phyloP scores from a whole-genome alignment of 1,139 yeast species.

The Lodderomyces margitis region DNA sequence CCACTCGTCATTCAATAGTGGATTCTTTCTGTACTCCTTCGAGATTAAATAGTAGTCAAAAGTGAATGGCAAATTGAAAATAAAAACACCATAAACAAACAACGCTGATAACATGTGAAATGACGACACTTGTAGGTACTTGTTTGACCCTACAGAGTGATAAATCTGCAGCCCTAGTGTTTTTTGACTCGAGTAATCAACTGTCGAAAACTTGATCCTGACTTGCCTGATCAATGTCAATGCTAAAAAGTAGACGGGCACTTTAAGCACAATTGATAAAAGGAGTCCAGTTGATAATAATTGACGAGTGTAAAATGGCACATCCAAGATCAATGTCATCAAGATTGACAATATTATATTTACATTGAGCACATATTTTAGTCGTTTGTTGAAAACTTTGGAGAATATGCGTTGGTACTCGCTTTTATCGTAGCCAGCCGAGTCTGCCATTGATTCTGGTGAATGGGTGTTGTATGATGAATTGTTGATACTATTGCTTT shows the following conservation, averaged over 20 bases:
- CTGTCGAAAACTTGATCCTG: constrained; percentile 51
- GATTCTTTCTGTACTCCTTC: constrained; percentile 50
- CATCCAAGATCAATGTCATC: constrained; percentile 23
- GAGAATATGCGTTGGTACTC: constrained; percentile 28
- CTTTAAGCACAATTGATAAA: constrained; percentile 24
- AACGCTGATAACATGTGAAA: constrained; percentile 42
- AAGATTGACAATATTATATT: constrained; percentile 26
- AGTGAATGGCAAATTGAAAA: constrained; percentile 28
- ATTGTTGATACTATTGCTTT: neutral
- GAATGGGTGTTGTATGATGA: neutral
- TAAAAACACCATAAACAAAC: constrained; percentile 27
- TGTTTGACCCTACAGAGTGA: constrained; percentile 44
- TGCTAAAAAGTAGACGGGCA: constrained; percentile 32
- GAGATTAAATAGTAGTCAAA: constrained; percentile 36
- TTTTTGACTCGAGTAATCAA: constrained; percentile 49
- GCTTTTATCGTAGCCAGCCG: constrained; percentile 12
- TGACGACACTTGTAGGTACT: constrained; percentile 32
- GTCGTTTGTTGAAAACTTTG: constrained; percentile 34
- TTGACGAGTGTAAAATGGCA: constrained; percentile 24
- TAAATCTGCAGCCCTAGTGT: constrained; percentile 49
- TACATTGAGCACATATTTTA: constrained; percentile 36
- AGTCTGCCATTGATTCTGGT: constrained; percentile 2
- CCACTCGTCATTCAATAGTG: constrained; percentile 61
- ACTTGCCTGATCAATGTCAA: constrained; percentile 42
- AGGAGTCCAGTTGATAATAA: constrained; percentile 31